Evolutionary conservation across 495 filamentous ascomycete species (phyloP), one percentile per base, ranked within the genome.

Genomic region (Xylaria intraflava): DNA sequence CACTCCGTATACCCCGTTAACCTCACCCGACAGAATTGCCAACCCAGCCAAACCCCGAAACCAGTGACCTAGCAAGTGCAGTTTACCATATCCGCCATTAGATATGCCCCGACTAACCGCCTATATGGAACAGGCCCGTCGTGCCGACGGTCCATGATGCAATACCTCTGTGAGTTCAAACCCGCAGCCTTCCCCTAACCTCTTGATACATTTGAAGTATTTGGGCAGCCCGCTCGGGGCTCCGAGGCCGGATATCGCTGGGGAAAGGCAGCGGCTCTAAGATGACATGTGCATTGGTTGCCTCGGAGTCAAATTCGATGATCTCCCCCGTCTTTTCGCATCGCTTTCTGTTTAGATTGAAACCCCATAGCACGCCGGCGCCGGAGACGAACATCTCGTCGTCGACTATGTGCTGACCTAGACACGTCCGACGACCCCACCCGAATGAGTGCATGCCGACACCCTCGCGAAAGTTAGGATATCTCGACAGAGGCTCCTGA

Each of bases 361-460:
- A 81, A 17, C 58, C 78, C 75, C 47, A 81, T 56, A 58, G 75
- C 29, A 56, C 58, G 55, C 36, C 81, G 33, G 71, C 74, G 69
- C 51, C 84, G 43, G 55, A 72, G 69, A 62, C 71, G 65, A 77
- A 74, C 66, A 69, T 74, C 58, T 77, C 74, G 60, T 77, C 72
- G 53, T 85, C 82, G 4, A 83, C 84, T n/a, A 87, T 71, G 38
- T 80, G 71, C 20, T 81, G 78, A 0, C 83, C 84, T 0, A 83
- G 71, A 51, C 84, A 88, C 6, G 80, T 78, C 9, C 83, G 72
- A 1, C 83, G 78, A 3, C 84, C 84, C 61, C 77, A 84, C 5
- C 83, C 83, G 56, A 85, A 87, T 1, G 67, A 71, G 46, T 79
- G 73, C 73, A 77, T 77, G 22, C 65, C 56, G 1, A 63, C 56